Conservation (phyloP, 495 filamentous ascomycete genomes). For the Chaetomium tenue region DNA sequence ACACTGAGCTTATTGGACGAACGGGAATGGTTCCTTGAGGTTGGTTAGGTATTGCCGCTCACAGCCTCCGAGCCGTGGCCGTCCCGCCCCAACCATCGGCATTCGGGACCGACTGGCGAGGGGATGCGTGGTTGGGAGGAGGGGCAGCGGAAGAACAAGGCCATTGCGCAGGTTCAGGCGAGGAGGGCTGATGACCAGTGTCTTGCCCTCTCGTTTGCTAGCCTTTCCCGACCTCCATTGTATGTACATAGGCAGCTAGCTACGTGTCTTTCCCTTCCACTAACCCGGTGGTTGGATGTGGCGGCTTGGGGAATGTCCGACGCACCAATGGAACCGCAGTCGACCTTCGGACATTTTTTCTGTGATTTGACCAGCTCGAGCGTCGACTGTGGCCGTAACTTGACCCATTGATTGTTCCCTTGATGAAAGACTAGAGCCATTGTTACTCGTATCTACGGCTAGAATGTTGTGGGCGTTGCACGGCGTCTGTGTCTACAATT, state of each 20-base stretch:
- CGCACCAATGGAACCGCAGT: conserved; percentile 17
- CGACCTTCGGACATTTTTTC: background rate
- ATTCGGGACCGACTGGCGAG: conserved; percentile 17
- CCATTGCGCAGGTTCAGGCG: background rate
- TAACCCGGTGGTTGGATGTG: conserved; percentile 8
- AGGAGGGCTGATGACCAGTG: background rate
- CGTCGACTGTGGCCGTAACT: background rate
- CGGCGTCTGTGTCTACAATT: background rate
- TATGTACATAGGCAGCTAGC: no score
- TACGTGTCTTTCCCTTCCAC: conserved; percentile 4
- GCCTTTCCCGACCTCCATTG: background rate
- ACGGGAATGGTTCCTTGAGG: background rate
- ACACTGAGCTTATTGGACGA: background rate
- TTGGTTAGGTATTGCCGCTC: conserved; percentile 4
- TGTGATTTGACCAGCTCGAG: background rate
- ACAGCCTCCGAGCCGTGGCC: background rate
- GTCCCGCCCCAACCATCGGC: background rate
- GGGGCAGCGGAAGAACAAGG: background rate
- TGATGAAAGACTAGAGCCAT: no score
- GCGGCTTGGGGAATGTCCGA: conserved; percentile 35
- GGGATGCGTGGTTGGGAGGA: background rate
- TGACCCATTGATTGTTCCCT: background rate
- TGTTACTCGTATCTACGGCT: no score
- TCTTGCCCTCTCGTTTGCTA: background rate
- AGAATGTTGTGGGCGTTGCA: background rate